These are phyloP conservation scores for Mycotypha africana DNA, from an alignment of 371 early-diverging fungal genomes.

Conservation along the genomic window DNA sequence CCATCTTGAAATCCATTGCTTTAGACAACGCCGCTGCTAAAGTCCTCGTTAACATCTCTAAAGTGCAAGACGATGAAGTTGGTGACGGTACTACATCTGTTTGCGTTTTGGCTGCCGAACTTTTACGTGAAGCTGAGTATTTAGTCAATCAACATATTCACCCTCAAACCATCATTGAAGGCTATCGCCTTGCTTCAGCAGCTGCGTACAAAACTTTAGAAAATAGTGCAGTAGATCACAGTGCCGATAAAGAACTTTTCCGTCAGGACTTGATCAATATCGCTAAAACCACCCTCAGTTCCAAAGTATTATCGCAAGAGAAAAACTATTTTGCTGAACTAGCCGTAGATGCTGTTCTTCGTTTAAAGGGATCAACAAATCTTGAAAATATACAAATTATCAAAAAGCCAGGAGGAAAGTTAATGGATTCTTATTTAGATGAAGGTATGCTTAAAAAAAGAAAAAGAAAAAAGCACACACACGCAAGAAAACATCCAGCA, in stretches of 20 bases:
- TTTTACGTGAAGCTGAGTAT: conserved; percentile 96
- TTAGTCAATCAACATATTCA: conserved; percentile 93
- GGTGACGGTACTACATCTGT: conserved; percentile 99
- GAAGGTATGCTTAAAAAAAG: conserved; percentile 60
- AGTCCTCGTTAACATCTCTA: conserved; percentile 96
- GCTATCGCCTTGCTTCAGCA: conserved; percentile 89
- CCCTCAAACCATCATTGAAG: conserved; percentile 98
- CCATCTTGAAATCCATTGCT: conserved; percentile 97
- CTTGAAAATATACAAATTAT: conserved; percentile 99
- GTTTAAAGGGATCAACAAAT: conserved; percentile 94
- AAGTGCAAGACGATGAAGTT: conserved; percentile 99
- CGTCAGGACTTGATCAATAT: conserved; percentile 92
- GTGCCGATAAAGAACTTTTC: conserved; percentile 61
- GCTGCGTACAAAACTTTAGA: conserved; percentile 89
- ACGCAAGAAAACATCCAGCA: too few species aligned
- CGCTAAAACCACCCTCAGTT: conserved; percentile 97
- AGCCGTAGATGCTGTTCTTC: conserved; percentile 96
- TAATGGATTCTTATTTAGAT: conserved; percentile 95
- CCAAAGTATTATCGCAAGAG: conserved; percentile 96
- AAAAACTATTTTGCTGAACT: conserved; percentile 96
- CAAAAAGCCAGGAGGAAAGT: conserved; percentile 96
- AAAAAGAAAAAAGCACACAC: neutral
- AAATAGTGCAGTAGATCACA: conserved; percentile 79
- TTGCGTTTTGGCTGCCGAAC: conserved; percentile 96
- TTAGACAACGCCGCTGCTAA: conserved; percentile 99